Base-by-base conservation (phyloP, 2,329 filamentous ascomycete species). In the Botrytis hyacinthi region DNA sequence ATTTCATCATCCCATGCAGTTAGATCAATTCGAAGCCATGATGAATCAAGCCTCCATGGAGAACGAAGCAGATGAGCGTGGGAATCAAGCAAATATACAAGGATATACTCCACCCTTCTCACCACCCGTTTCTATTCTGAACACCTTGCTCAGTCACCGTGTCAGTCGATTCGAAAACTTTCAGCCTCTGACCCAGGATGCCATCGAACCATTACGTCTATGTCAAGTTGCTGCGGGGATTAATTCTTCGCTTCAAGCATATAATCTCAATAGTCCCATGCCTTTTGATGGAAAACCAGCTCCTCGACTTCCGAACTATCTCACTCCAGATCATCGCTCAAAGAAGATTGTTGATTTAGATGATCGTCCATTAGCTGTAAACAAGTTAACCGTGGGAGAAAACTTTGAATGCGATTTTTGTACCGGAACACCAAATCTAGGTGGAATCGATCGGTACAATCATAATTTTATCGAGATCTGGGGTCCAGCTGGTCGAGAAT, bases 371-470 rank as follows among this genome's bases (percentile, higher is more conserved):
- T 68, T 57, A n/a, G 66, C 66, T 42, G 7, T 68, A 1, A 57
- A 57, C 9, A 18, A 42, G 9, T 10, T 68, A n/a, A 68, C 26
- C 0, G 18, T 44, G 16, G 48, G 16, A 5, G 48, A 68, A 37
- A 68, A 14, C 37, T 68, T 57, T 6, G 66, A 68, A 42, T 68
- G 66, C 20, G 48, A 57, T 12, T 68, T 68, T 3, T 68, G 66
- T 32, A 29, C 35, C 4, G 66, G 35, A 6, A 42, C 37, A 1
- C 66, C n/a, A 8, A 57, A 32, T 29, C 4, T 32, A 0, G 20
- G 54, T 32, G 48, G 66, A 1, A 42, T 68, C 4, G 35, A 37
- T 26, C 66, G 26, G 16, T 68, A 57, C 16, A 57, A 22, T 29
- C 46, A 54, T 26, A n/a, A 42, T 18, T 68, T 68, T 10, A 9